A percentile compares a stretch with the other conserved stretches of the same genome.
These are phyloP conservation scores for Annulohypoxylon stygium DNA, from an alignment of 495 filamentous ascomycete genomes.

Conservation along the genomic window DNA sequence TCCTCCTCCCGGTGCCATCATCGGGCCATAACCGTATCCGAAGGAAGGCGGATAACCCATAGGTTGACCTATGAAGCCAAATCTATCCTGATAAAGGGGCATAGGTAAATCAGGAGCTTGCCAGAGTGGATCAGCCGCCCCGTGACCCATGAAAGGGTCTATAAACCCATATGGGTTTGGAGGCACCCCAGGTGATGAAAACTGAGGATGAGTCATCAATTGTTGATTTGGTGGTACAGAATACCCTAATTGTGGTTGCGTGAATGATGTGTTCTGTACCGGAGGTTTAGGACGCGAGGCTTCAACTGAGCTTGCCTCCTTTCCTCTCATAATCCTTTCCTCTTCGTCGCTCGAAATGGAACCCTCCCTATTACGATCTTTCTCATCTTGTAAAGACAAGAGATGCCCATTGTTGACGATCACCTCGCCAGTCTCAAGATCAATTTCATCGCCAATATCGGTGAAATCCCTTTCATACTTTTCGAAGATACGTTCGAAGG, in stretches of 20 bases:
- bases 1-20: constrained; percentile 10
- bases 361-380: constrained; percentile 50
- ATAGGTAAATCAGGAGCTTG: constrained; percentile 44
- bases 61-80: constrained; percentile 32
- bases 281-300: constrained; percentile 33
- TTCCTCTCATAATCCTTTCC: constrained; percentile 39
- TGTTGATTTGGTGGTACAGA: background rate
- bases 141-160: constrained; percentile 17
- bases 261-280: constrained; percentile 16
- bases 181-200: constrained; percentile 26
- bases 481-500: constrained; percentile 87
- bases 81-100: constrained; percentile 31
- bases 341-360: constrained; percentile 45
- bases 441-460: constrained; percentile 84
- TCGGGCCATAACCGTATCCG: constrained; percentile 25
- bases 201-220: constrained; percentile 15
- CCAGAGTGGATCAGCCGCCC: constrained; percentile 45
- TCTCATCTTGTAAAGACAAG: constrained; percentile 66
- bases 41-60: constrained; percentile 27
- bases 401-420: constrained; percentile 91
- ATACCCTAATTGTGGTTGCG: background rate
- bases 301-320: constrained; percentile 7
- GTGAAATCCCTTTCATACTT: constrained; percentile 89
- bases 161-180: constrained; percentile 31
- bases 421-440: constrained; percentile 80